Conservation (phyloP, 352 stramenopile species). For the Phytophthora quininea region DNA sequence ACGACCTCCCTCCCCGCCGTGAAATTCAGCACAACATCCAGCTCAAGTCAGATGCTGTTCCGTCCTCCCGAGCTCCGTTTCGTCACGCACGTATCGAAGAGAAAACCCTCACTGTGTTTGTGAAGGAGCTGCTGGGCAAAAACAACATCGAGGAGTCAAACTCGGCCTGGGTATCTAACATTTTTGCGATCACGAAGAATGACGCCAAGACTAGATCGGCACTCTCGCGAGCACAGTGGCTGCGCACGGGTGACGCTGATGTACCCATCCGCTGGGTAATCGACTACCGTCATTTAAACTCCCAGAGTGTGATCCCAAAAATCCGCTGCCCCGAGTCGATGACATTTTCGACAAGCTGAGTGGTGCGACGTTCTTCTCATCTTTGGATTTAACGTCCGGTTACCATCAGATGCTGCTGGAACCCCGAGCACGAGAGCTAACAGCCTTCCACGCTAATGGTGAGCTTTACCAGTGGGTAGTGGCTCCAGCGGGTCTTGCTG, state of each 20-base stretch:
- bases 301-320: conserved; percentile 4
- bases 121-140: conserved; percentile 15
- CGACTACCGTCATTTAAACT: conserved; percentile 11
- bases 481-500: conserved; percentile 27
- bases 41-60: conserved; percentile 6
- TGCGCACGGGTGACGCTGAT: not conserved
- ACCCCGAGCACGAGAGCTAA: conserved; percentile 18
- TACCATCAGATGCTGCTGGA: conserved; percentile 36
- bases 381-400: conserved; percentile 27
- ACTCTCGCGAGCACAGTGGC: not conserved
- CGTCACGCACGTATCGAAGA: conserved; percentile 2
- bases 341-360: conserved; percentile 14
- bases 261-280: conserved; percentile 10
- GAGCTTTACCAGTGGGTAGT: conserved; percentile 45
- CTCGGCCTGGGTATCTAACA: conserved; percentile 15
- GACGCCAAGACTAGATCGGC: not conserved
- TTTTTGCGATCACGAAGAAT: conserved; percentile 8
- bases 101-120: conserved; percentile 3
- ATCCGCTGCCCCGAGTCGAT: conserved; percentile 8
- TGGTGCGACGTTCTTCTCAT: conserved; percentile 9
- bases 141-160: conserved; percentile 18
- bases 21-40: conserved; percentile 10
- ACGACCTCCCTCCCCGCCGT: conserved; percentile 7
- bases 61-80: conserved; percentile 5
- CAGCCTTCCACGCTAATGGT: conserved; percentile 31